Evolutionary conservation across 306 rosid genomes (phyloP), one percentile per base, ranked within the genome.

Genomic region (Vigna unguiculata): DNA sequence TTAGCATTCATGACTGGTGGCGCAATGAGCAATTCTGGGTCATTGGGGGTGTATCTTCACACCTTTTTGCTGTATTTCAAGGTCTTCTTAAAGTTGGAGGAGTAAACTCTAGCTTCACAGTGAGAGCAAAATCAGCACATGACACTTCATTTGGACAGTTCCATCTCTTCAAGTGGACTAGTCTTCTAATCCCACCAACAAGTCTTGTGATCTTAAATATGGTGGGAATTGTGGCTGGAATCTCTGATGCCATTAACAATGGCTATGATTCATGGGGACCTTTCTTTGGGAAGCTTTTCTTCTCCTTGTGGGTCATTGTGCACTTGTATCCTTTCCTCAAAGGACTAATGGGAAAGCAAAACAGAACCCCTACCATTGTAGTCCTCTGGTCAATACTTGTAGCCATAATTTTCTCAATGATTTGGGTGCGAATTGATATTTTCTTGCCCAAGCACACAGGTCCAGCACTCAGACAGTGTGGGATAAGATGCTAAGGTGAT

Each of bases 1-100:
- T 95, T 30, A 89, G 95, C 86, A 87, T 91, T 9, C 90, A 95
- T 19, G 99, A 92, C 81, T 89, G 88, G 88, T 91, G 99, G 98
- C 91, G 93, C 36, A 90, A 92, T 9, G 97, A 95, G 86, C 99
- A 95, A 77, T 87, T 95, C 77, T 95, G 99, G 99, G 91, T 95
- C 61, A 95, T 91, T 58, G 97, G 98, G 63, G 97, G 99, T 22
- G 97, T 95, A 49, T 92, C 99, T 28, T 91, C 99, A 16, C 99
- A 95, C 77, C 88, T 92, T 34, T 92, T 95, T 59, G 96, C 97
- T 0, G 91, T 95, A 43, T 89, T 95, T 82, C 99, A 86, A 86
- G 99, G 98, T 82, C 88, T 95, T 64, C 97, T 95, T 74, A 84
- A 91, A 83, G 96, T 95, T 32, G 90, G 79, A 24, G 99, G 99